These are phyloP conservation scores for Alternaria hordeiaustralica DNA, from an alignment of 2,329 filamentous ascomycete genomes.

Conservation along the genomic window DNA sequence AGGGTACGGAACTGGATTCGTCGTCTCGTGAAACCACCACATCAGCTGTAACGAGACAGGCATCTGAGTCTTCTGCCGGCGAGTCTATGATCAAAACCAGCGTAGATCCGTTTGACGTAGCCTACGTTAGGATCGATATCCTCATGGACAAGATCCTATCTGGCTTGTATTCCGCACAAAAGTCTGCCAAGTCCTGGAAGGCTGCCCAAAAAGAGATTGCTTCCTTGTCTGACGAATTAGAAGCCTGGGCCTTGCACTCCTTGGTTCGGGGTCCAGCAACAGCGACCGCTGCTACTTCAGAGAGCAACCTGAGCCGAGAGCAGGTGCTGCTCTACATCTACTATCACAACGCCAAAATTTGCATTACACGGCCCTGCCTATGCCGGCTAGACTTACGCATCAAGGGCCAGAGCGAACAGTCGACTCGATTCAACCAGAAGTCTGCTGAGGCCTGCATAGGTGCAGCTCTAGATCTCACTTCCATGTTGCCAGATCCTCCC, in stretches of 20 bases:
- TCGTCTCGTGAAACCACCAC: conserved; percentile 5
- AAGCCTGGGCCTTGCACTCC: conserved; percentile 31
- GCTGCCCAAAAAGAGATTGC: conserved; percentile 29
- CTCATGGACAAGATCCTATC: conserved; percentile 24
- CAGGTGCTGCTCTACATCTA: conserved; percentile 29
- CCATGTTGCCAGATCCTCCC: conserved; percentile 37
- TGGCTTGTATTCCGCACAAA: conserved; percentile 42
- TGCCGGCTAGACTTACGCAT: conserved; percentile 45
- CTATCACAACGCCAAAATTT: conserved; percentile 45
- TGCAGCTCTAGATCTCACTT: conserved; percentile 41
- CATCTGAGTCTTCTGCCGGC: neutral
- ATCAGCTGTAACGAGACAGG: neutral
- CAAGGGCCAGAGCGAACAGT: conserved; percentile 37
- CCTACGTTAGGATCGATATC: conserved; percentile 17
- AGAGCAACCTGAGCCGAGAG: conserved; percentile 15
- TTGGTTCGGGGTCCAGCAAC: conserved; percentile 26
- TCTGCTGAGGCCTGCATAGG: conserved; percentile 43
- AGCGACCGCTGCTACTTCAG: neutral
- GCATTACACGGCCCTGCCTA: conserved; percentile 49
- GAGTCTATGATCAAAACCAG: neutral
- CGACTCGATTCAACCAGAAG: conserved; percentile 37
- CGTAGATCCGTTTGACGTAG: neutral
- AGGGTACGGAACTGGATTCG: conserved; percentile 1
- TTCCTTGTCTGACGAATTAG: conserved; percentile 34
- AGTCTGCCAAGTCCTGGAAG: conserved; percentile 43